Evolutionary conservation across 306 rosid genomes (phyloP).

Genomic region (Trifolium fragiferum): DNA sequence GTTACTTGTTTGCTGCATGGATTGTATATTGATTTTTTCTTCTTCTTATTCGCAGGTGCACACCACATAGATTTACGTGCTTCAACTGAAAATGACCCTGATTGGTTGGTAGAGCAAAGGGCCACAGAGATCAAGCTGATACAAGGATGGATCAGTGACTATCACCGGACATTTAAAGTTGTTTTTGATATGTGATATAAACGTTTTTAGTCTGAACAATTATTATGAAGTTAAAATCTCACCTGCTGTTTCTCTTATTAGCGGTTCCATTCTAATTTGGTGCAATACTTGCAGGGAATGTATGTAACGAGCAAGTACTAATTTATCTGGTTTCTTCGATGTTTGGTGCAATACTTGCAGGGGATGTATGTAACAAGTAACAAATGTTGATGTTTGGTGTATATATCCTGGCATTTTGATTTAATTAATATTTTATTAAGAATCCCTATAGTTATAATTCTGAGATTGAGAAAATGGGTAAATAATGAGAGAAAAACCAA

Average conservation of each 20-base stretch:
- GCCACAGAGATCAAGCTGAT: slow-evolving; percentile 66
- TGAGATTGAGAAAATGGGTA: background rate
- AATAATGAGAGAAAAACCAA: background rate
- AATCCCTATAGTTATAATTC: background rate
- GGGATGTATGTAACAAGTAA: background rate
- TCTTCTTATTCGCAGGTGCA: slow-evolving; percentile 56
- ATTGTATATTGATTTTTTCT: slow-evolving; percentile 9
- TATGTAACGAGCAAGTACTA: no score
- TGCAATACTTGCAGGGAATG: background rate
- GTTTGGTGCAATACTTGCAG: background rate
- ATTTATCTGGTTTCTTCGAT: no score
- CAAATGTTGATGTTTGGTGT: background rate
- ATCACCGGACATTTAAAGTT: slow-evolving; percentile 48
- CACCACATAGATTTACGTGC: slow-evolving; percentile 86
- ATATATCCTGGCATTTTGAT: background rate
- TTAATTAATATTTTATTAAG: background rate
- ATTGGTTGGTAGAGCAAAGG: slow-evolving; percentile 80
- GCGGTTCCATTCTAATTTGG: background rate
- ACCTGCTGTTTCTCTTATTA: background rate
- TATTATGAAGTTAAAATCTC: slow-evolving; percentile 8
- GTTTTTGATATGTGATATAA: slow-evolving; percentile 38
- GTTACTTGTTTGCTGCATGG: background rate
- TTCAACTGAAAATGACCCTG: slow-evolving; percentile 69
- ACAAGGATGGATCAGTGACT: slow-evolving; percentile 66
- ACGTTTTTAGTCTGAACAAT: background rate